Evolutionary conservation across 805 yeast genomes (phyloP).

Genomic region (Starmerella roubikii): DNA sequence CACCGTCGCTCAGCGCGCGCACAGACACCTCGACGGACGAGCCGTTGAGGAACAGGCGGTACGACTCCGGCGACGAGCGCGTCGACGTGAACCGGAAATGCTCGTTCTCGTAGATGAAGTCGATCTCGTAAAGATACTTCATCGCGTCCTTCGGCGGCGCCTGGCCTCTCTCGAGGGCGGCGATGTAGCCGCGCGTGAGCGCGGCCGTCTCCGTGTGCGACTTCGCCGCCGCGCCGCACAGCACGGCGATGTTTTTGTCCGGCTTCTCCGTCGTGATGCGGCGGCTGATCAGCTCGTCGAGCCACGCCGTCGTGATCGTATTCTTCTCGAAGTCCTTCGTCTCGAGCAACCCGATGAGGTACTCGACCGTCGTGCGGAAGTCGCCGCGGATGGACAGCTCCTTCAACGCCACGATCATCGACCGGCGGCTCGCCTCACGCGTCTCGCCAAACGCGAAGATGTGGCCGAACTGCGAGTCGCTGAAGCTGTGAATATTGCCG

Average conservation of each 20-base stretch:
- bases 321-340: constrained; percentile 94
- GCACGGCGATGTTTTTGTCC: constrained; percentile 74
- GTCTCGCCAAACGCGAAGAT: constrained; percentile 98
- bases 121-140: constrained; percentile 82
- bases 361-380: constrained; percentile 95
- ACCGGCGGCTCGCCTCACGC: constrained; percentile 94
- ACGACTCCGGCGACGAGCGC: constrained; percentile 71
- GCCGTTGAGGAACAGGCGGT: constrained; percentile 86
- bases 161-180: constrained; percentile 87
- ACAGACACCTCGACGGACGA: constrained; percentile 79
- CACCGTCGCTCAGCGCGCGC: constrained; percentile 86
- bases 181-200: constrained; percentile 51
- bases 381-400: constrained; percentile 97
- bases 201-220: constrained; percentile 71
- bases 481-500: constrained; percentile 93
- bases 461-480: constrained; percentile 98
- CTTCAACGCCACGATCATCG: constrained; percentile 96
- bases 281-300: constrained; percentile 87
- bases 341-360: constrained; percentile 84
- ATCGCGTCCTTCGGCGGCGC: constrained; percentile 71
- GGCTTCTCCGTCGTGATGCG: constrained; percentile 96
- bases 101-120: constrained; percentile 87
- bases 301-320: constrained; percentile 97
- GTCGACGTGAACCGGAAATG: constrained; percentile 94
- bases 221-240: constrained; percentile 96